Percentiles rank a stretch among this genome's conserved stretches.
These are phyloP conservation scores for Talaromyces adpressus DNA, from an alignment of 495 filamentous ascomycete genomes.

Conservation along the genomic window DNA sequence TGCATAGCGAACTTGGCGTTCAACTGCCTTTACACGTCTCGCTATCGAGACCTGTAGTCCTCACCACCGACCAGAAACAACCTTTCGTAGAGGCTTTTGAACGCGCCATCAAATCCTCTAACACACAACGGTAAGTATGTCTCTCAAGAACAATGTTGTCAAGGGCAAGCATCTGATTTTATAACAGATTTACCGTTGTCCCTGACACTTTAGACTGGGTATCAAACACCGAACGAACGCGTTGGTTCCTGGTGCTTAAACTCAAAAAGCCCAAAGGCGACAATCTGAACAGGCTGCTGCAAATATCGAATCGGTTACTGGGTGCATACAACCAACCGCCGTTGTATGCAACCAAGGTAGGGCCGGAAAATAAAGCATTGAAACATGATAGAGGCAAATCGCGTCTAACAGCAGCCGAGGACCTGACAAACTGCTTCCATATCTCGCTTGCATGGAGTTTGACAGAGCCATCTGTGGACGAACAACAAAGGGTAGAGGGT, in stretches of 20 bases:
- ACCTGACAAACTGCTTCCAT: constrained; percentile 59
- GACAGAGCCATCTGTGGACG: constrained; percentile 18
- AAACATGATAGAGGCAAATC: not conserved
- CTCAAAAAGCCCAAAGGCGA: constrained; percentile 41
- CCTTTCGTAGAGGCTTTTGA: constrained; percentile 44
- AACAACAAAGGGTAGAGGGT: constrained; percentile 23
- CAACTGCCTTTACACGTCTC: constrained; percentile 87
- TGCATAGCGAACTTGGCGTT: constrained; percentile 67
- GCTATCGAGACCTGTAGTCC: constrained; percentile 66
- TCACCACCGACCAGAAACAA: constrained; percentile 59
- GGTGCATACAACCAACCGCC: constrained; percentile 56
- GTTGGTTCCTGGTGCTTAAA: constrained; percentile 82
- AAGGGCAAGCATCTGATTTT: not conserved
- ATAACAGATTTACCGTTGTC: constrained; percentile 42
- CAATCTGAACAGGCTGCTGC: constrained; percentile 56
- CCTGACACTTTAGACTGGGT: constrained; percentile 55
- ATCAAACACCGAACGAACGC: constrained; percentile 62
- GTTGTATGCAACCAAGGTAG: constrained; percentile 46
- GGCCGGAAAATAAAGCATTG: constrained; percentile 4
- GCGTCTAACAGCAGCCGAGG: constrained; percentile 11
- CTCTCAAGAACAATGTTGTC: not conserved
- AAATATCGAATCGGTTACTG: constrained; percentile 55
- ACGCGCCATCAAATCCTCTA: constrained; percentile 27
- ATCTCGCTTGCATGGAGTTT: constrained; percentile 76
- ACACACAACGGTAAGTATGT: constrained; percentile 38